These are phyloP conservation scores for Macadamia integrifolia DNA, from an alignment of 164 flowering plant genomes.

Conservation along the genomic window DNA sequence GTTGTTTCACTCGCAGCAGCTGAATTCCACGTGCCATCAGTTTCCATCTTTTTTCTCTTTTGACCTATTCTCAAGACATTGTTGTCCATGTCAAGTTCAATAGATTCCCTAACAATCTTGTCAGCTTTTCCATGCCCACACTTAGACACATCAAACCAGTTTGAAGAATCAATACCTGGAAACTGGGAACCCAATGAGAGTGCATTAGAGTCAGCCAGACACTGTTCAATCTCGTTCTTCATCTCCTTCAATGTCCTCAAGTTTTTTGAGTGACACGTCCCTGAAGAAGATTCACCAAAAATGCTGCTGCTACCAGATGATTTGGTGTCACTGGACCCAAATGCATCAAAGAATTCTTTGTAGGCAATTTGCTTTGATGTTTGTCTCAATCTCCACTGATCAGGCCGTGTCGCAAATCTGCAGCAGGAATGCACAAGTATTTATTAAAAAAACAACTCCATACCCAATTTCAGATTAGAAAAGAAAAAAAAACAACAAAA, in stretches of 20 bases:
- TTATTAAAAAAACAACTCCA: no score
- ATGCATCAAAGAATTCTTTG: slow-evolving; percentile 47
- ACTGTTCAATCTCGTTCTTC: slow-evolving; percentile 53
- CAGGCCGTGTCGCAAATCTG: slow-evolving; percentile 64
- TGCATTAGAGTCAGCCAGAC: slow-evolving; percentile 16
- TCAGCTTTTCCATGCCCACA: slow-evolving; percentile 9
- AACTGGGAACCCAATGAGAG: slow-evolving; percentile 18
- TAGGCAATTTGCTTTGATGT: slow-evolving; percentile 55
- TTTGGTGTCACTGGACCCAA: slow-evolving; percentile 43
- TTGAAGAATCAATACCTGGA: not conserved
- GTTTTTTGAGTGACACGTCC: slow-evolving; percentile 21
- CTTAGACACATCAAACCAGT: no score
- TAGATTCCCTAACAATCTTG: slow-evolving; percentile 12
- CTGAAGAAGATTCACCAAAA: slow-evolving; percentile 25
- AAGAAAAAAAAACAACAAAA: no score
- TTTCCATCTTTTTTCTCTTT: slow-evolving; percentile 11
- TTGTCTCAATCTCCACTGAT: slow-evolving; percentile 77
- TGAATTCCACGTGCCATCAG: slow-evolving; percentile 3
- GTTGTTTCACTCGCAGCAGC: not conserved
- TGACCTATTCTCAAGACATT: slow-evolving; percentile 18
- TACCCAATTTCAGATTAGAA: no score
- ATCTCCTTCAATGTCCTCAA: slow-evolving; percentile 33
- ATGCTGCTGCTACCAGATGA: slow-evolving; percentile 25
- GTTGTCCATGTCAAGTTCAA: slow-evolving; percentile 7
- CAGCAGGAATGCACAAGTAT: not conserved